phyloP scores from a whole-genome alignment of 495 filamentous ascomycete species.

The Cryomyces minteri region DNA sequence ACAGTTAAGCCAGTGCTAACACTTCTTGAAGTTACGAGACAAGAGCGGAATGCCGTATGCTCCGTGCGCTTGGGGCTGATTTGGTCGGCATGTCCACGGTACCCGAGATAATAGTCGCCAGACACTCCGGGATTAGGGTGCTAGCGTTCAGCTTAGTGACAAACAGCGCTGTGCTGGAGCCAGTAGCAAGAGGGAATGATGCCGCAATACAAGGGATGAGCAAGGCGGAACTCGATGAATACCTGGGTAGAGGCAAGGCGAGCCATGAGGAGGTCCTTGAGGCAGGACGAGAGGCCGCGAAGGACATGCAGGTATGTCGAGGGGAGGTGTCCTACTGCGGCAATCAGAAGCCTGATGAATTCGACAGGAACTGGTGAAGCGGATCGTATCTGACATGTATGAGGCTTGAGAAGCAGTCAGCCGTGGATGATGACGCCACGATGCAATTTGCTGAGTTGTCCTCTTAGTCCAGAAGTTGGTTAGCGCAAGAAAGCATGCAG shows the following conservation, averaged over 20 bases:
- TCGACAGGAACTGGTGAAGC: constrained; percentile 15
- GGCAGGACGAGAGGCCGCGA: constrained; percentile 39
- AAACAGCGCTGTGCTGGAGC: constrained; percentile 47
- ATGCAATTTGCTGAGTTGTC: too few relatives aligned
- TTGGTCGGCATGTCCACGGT: constrained; percentile 68
- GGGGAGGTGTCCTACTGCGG: not conserved
- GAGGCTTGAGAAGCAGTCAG: not conserved
- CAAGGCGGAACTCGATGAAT: constrained; percentile 31
- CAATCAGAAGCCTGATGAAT: not conserved
- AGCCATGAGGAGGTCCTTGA: constrained; percentile 58
- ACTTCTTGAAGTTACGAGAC: constrained; percentile 42
- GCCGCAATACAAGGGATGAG: constrained; percentile 18
- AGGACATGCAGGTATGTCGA: constrained; percentile 43
- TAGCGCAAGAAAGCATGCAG: too few relatives aligned
- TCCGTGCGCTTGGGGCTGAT: constrained; percentile 47
- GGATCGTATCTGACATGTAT: constrained; percentile 12
- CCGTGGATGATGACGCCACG: too few relatives aligned
- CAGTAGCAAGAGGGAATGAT: constrained; percentile 42
- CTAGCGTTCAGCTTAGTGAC: constrained; percentile 63
- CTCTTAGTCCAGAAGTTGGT: too few relatives aligned
- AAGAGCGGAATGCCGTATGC: constrained; percentile 58
- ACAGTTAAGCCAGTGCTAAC: not conserved
- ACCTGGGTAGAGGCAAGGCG: constrained; percentile 45
- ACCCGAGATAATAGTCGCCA: constrained; percentile 56
- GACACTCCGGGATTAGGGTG: constrained; percentile 52